Percentiles rank a stretch among this genome's conserved stretches.
Evolutionary conservation across 371 early-diverging fungal species (phyloP).

Genomic region (Fennellomyces sp.): DNA sequence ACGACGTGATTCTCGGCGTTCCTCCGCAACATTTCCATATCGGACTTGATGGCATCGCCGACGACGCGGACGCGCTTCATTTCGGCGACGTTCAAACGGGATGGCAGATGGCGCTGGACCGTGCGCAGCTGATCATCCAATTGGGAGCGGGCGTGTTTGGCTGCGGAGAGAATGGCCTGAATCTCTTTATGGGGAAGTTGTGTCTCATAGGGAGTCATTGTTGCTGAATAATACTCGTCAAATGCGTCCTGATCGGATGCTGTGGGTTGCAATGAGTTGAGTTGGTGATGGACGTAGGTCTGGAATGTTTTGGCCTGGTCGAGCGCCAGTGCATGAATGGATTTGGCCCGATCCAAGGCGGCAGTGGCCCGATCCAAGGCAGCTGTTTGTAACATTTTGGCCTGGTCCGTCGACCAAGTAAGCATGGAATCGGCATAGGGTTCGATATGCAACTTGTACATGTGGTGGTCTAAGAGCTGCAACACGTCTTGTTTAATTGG

Average conservation of each 20-base stretch:
- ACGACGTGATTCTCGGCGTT: neutral
- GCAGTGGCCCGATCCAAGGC: neutral
- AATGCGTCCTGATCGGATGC: neutral
- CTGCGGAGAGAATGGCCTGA: neutral
- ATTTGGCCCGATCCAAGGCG: neutral
- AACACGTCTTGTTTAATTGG: neutral
- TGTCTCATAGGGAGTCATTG: neutral
- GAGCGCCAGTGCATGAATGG: neutral
- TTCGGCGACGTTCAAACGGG: neutral
- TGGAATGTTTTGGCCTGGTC: neutral
- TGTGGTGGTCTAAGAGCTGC: neutral
- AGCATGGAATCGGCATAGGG: neutral
- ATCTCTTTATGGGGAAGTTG: conserved; percentile 3
- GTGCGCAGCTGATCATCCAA: neutral
- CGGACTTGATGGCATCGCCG: neutral
- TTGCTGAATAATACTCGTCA: neutral
- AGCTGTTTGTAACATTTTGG: neutral
- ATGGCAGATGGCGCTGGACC: neutral
- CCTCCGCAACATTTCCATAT: neutral
- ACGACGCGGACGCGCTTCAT: neutral
- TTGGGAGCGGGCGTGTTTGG: neutral
- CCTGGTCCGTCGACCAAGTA: neutral
- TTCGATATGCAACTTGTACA: neutral
- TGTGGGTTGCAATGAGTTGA: neutral
- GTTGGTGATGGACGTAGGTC: neutral